Evolutionary conservation across 2,329 filamentous ascomycete species (phyloP), one percentile per base, ranked within the genome.

Genomic region (Colletotrichum liriopes): DNA sequence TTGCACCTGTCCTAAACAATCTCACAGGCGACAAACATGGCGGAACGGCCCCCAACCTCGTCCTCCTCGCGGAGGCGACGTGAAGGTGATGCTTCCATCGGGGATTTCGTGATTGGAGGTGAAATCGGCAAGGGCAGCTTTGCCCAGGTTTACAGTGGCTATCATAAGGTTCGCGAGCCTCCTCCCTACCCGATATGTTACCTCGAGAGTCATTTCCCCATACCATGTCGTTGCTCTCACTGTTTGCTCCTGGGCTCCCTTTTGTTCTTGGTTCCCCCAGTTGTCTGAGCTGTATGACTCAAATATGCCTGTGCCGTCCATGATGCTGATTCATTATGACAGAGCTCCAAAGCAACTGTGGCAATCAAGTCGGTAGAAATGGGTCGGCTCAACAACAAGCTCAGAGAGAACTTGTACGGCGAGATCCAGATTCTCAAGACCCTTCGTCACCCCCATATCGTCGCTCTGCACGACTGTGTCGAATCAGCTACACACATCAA

Each of bases 121-220:
- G 94, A 98, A 85, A 98, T 98, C 81, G 96, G 96, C 75, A 96
- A 96, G 85, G 96, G 96, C 74, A 98, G 96, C 86, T 99, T 98
- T 86, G 96, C 96, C 76, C 95, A 95, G 76, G 96, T 99, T 76
- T 98, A 96, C 82, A 91, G 93, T 81, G 95, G 94, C 75, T 91
- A 92, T 77, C 94, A 97, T 84, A 93, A 93, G 85, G 95, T 97
- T 85, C 84, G 92, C 73, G 20, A 41, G 26, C 61, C 55, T 54
- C 61, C 55, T 54, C 29, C 51, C 55, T 84, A 67, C 58, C 45
- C 71, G n/a, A 63, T 65, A 47, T 32, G 62, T 65, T n/a, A 61
- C 64, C 64, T 61, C 43, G 54, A 47, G 51, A 49, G 66, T 23
- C 18, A n/a, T 14, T 49, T 5, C 59, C 56, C 35, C 65, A 63